These are phyloP conservation scores for Pyricularia pennisetigena DNA, from an alignment of 2,329 filamentous ascomycete species.

Conservation along the genomic window DNA sequence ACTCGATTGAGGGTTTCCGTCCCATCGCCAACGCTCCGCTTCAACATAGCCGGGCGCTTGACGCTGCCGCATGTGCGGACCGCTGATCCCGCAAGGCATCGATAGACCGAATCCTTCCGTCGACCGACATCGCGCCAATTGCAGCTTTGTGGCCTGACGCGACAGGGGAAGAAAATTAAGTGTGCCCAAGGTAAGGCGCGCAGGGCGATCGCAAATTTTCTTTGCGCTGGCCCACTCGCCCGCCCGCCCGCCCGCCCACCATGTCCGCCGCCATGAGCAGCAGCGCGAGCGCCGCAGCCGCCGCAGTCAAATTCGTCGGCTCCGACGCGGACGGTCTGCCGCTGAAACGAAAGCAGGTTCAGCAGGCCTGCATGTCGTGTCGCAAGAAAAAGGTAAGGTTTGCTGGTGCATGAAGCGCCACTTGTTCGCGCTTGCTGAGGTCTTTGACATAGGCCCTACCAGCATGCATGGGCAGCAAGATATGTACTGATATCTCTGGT, in stretches of 20 bases:
- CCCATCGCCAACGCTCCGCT: neutral
- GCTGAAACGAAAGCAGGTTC: slow-evolving; percentile 49
- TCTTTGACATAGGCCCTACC: neutral
- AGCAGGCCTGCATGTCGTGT: slow-evolving; percentile 45
- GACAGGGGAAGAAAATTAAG: neutral
- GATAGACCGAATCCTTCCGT: neutral
- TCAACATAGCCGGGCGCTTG: neutral
- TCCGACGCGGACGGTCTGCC: slow-evolving; percentile 44
- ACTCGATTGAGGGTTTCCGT: neutral
- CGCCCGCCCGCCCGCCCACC: neutral
- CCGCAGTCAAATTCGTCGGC: slow-evolving; percentile 43
- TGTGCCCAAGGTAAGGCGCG: neutral
- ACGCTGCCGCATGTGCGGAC: neutral
- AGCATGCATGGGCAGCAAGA: neutral
- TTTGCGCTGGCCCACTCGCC: neutral
- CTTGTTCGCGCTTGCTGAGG: neutral
- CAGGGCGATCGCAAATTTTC: slow-evolving; percentile 1
- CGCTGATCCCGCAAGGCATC: neutral
- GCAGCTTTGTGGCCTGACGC: neutral
- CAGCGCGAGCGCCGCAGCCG: neutral
- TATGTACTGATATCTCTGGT: neutral
- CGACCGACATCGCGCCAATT: neutral
- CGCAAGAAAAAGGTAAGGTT: slow-evolving; percentile 41
- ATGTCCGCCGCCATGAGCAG: neutral
- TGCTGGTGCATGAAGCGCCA: neutral